Base-by-base conservation (phyloP, 2,329 filamentous ascomycete genomes). In the Penicillium sp. region DNA sequence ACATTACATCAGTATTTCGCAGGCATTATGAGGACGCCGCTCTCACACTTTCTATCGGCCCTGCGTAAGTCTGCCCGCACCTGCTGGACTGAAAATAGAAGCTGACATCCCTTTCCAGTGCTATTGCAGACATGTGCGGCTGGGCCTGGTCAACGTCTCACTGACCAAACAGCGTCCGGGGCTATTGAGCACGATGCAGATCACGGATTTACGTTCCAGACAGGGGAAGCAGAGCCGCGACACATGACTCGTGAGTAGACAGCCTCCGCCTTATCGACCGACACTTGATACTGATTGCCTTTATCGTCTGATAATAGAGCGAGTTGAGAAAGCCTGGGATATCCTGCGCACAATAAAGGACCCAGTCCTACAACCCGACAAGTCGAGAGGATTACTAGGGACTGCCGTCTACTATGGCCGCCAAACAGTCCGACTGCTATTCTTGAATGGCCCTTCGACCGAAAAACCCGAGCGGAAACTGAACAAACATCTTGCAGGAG, bases 361-460 rank as follows among this genome's bases (percentile, higher is more conserved):
- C 15, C 44, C 61, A 1, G 44, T 57, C 13, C 31, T 51, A 9
- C 53, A 61, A 26, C 46, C 58, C 15, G 64, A 70, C 15, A 80
- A 78, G 62, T 77, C 80, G 7, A 76, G 76, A 9, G 81, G 82
- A 28, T 62, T 85, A 31, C 52, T 83, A 6, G 78, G 77, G 34
- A 74, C 76, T 49, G 71, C 75, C 33, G 70, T 76, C 55, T 75
- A 85, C 70, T 85, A 85, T 62, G 75, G 77, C 34, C 79, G 80
- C 59, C 73, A 83, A 63, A 68, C 79, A 21, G 81, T 86, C 62
- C 77, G 79, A 41, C 69, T 83, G 28, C 69, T 86, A 17, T 85
- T 84, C 64, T 78, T 84, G 73, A 83, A 83, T 59, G 75, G 77
- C 1, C 81, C 81, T 1, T 67, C 73, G 15, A 67, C 73, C 34